Evolutionary conservation across 768 basidiomycete genomes (phyloP), one percentile per base, ranked within the genome.

Genomic region (Pleurotus salmoneostramineus): DNA sequence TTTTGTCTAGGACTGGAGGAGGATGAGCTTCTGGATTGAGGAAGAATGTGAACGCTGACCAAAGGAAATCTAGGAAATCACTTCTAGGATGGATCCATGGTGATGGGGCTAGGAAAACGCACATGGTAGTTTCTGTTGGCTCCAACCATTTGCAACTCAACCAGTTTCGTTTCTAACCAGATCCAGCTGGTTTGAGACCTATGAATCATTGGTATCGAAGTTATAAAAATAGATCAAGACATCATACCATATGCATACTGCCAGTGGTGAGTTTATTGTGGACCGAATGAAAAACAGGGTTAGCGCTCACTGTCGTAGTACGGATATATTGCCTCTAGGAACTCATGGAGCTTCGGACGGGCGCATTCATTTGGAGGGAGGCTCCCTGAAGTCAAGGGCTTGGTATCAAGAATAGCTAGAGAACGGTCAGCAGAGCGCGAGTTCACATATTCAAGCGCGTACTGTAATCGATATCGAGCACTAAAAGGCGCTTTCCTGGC

Each of bases 381-480:
- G 6, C 87, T 85, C 42, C 92, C 91, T 3, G 85, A 83, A n/a
- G 89, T 88, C 34, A 94, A 72, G 3, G 91, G 91, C 65, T 90
- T 91, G 12, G 92, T 92, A 69, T 94, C 91, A 63, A 92, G 71
- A 50, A 93, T 91, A 35, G 91, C 90, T 91, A 63, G 36, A 14
- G 56, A 43, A 34, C 31, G 44, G 40, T 11, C 50, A 48, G 47
- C 32, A n/a, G 37, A 61, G 34, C 37, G 34, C 36, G 40, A 44
- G 1, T 2, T 5, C 15, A 43, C 27, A 31, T n/a, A 17, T 11
- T 14, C 7, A 42, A 43, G 21, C 7, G 8, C 49, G 45, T 37
- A 91, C 93, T 94, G 63, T 94, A 93, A 69, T 95, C 93, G 56
- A 95, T 84, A 67, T 95, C 93, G 6, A 96, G 78, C 0, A 96